phyloP scores from a whole-genome alignment of 306 rosid genomes.

The Lupinus albus region DNA sequence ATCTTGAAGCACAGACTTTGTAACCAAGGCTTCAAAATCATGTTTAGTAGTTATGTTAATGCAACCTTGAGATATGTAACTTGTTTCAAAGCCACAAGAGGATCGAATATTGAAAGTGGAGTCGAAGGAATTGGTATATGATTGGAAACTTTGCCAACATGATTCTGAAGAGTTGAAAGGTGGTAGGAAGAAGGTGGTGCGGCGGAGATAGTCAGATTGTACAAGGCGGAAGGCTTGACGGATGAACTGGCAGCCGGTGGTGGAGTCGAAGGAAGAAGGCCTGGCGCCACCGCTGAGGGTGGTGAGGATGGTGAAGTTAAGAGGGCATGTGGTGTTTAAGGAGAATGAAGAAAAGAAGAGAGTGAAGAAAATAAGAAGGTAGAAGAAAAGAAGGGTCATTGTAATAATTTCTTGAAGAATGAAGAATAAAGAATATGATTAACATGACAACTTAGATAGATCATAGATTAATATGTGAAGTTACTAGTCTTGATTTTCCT shows the following conservation, averaged over 20 bases:
- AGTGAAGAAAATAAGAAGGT: background rate
- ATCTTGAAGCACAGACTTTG: background rate
- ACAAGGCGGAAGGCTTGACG: constrained; percentile 64
- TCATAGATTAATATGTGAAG: too few species aligned
- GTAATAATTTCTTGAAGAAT: too few species aligned
- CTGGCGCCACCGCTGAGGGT: constrained; percentile 23
- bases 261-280: constrained; percentile 32
- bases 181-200: constrained; percentile 50
- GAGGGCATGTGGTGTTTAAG: constrained; percentile 54
- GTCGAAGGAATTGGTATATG: constrained; percentile 35
- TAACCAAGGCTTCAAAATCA: constrained; percentile 52
- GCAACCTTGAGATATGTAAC: constrained; percentile 61
- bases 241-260: constrained; percentile 56
- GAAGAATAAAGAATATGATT: too few species aligned
- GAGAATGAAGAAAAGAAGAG: constrained; percentile 6
- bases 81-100: constrained; percentile 37
- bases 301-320: constrained; percentile 66
- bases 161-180: constrained; percentile 35
- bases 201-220: constrained; percentile 60
- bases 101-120: constrained; percentile 35
- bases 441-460: too few species aligned
- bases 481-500: too few species aligned
- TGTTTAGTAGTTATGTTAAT: constrained; percentile 59
- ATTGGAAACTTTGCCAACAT: constrained; percentile 41
- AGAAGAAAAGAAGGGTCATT: too few species aligned